These are phyloP conservation scores for Xylaria sp. DNA, from an alignment of 2,329 filamentous ascomycete species.

Conservation along the genomic window DNA sequence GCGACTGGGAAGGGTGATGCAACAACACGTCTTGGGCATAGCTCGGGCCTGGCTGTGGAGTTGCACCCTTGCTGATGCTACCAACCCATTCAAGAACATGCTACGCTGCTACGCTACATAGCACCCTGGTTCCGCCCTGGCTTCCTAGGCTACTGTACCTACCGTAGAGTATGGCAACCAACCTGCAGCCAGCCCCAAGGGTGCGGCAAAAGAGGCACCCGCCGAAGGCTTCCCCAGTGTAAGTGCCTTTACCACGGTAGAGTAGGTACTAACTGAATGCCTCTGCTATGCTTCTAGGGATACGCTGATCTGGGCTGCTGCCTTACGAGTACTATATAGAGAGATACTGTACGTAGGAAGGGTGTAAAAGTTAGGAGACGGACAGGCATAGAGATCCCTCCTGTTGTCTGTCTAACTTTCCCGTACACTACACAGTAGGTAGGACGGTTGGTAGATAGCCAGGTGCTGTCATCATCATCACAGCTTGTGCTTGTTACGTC, in stretches of 20 bases:
- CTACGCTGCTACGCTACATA: background rate
- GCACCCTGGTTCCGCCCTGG: background rate
- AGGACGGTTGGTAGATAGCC: too few species aligned
- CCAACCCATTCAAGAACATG: constrained; percentile 4
- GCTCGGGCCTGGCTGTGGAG: constrained; percentile 20
- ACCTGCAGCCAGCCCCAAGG: constrained; percentile 32
- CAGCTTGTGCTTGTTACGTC: constrained; percentile 25
- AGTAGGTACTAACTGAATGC: background rate
- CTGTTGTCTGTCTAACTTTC: constrained; percentile 6
- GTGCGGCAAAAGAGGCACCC: constrained; percentile 30
- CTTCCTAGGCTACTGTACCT: background rate
- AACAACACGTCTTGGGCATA: constrained; percentile 21
- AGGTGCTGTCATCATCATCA: constrained; percentile 7
- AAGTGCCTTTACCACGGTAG: background rate
- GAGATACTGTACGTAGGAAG: background rate
- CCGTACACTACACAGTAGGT: constrained; percentile 1
- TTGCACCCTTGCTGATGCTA: constrained; percentile 21
- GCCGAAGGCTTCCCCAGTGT: background rate
- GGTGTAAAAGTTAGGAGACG: background rate
- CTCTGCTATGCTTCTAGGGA: background rate
- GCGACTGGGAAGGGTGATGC: constrained; percentile 17
- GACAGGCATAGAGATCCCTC: constrained; percentile 34
- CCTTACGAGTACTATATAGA: too few species aligned
- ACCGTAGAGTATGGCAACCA: constrained; percentile 19
- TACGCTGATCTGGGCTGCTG: background rate